These are phyloP conservation scores for Dalechampia spathulata DNA, from an alignment of 441 rosid species.

Conservation along the genomic window DNA sequence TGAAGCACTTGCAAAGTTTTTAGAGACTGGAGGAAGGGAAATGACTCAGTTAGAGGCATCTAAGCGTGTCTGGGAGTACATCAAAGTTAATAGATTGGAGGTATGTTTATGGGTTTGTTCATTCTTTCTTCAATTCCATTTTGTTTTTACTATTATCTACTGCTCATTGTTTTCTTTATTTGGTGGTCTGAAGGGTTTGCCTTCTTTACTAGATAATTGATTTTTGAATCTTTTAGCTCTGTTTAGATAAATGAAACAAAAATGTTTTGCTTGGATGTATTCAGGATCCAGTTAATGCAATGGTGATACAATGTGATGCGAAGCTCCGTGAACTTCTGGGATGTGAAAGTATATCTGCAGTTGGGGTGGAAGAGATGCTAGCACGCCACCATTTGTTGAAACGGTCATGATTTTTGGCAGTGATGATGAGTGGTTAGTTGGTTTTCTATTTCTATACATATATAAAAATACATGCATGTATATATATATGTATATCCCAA, in stretches of 20 bases:
- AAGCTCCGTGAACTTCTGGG: slow-evolving; percentile 81
- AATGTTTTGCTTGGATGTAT: slow-evolving; percentile 7
- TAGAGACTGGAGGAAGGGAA: slow-evolving; percentile 20
- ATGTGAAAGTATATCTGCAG: slow-evolving; percentile 82
- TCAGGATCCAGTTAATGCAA: slow-evolving; percentile 67
- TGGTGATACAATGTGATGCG: slow-evolving; percentile 72
- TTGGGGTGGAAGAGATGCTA: slow-evolving; percentile 63
- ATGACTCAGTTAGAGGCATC: slow-evolving; percentile 23
- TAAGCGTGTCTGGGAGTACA: slow-evolving; percentile 26
- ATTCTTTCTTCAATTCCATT: background rate
- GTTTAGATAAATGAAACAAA: background rate
- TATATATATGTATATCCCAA: too few species aligned
- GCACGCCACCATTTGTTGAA: slow-evolving; percentile 60
- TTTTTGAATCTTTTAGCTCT: background rate
- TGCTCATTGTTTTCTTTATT: background rate
- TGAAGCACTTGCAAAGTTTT: slow-evolving; percentile 24
- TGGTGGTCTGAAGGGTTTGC: background rate
- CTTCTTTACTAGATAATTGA: background rate
- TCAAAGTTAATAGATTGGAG: slow-evolving; percentile 26
- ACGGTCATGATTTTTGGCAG: slow-evolving; percentile 35
- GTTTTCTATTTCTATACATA: background rate
- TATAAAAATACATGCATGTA: background rate
- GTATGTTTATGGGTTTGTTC: slow-evolving; percentile 6
- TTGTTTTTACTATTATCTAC: slow-evolving; percentile 1
- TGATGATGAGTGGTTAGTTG: slow-evolving; percentile 29